Evolutionary conservation across 2,329 filamentous ascomycete genomes (phyloP), one percentile per base, ranked within the genome.

Genomic region (Lizonia empirigonia): DNA sequence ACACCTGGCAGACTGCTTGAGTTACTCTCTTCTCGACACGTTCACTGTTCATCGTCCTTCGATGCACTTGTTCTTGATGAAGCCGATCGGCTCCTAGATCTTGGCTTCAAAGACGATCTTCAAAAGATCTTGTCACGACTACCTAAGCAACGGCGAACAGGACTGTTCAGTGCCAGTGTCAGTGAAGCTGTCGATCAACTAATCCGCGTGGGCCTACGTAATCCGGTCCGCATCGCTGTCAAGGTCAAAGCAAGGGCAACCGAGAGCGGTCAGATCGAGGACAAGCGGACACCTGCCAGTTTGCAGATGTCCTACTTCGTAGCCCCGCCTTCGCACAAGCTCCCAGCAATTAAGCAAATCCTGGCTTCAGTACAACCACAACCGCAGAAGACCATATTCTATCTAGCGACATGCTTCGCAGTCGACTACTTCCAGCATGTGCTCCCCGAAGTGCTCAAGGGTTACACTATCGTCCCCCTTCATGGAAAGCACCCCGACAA

Each of bases 81-180:
- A 76, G 94, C 93, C 40, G 94, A 99, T 73, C 83, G 94, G 52
- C 78, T 99, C 20, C 80, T 99, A 9, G 94, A 99, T 74, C 81
- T 97, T 18, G 94, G 95, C 5, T 97, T 99, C 75, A 94, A 95
- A 72, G 87, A 90, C 48, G 91, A 96, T 61, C 75, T 99, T 22
- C 90, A 94, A 62, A 89, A 85, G 47, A 96, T 97, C 32, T 77
- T 99, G 18, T 84, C 85, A 0, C 83, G 89, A 13, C 77, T 99
- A 5, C 94, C 94, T 0, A 99, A 99, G 69, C 94, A 99, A 71
- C 82, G 94, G 42, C 83, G 94, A 39, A 99, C 94, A 0, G 94
- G 94, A 0, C 78, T 99, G 0, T 99, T 97, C 75, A 96, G 91
- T 67, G 94, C 94, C 10, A 95, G 89, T 65, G 89, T 99, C n/a